Base-by-base conservation (phyloP, 805 yeast genomes). In the Wickerhamiella kazuoi region DNA sequence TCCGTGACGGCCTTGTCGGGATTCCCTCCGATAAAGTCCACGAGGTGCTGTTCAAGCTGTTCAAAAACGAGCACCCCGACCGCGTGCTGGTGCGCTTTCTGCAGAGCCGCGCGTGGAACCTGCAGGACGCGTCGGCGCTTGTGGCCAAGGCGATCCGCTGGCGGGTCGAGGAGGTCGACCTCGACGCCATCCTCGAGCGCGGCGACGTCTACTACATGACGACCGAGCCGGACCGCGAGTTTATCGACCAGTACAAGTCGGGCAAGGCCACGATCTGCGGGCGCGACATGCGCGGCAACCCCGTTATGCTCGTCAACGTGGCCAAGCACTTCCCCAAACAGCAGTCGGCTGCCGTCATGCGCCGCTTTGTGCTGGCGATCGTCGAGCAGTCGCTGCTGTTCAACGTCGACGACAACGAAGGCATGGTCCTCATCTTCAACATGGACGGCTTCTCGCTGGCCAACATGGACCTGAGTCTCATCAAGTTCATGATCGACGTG, bases 71-170 rank as follows among this genome's bases (percentile, higher is more conserved):
- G 56, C 67, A 76, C 34, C 80, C 93, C 3, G 98, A 90, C 57
- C 77, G 79, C 48, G 59, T 76, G 47, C 39, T 81, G 21, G 64
- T 86, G 51, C 69, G 93, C 50, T 86, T 78, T 50, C 59, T 81
- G 23, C 68, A 94, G 49, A 95, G 95, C 30, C 74, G 95, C 60
- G 83, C 82, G 59, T 83, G 83, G 77, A 73, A 79, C 47, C 65
- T 75, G 20, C 76, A 73, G 48, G 72, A 74, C 51, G 68, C 84
- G 0, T 54, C 80, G 40, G 63, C 64, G 15, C 83, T 84, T 94
- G 51, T 82, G 38, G 65, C 76, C n/a, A 64, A 68, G 44, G 76
- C 93, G 5, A 55, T 82, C 49, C 65, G 69, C 45, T 86, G 95
- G 94, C 73, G 97, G 53, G 46, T 63, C n/a, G 64, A 67, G 32